Base-by-base conservation (phyloP, 768 basidiomycete species). In the Calocybe indica region DNA sequence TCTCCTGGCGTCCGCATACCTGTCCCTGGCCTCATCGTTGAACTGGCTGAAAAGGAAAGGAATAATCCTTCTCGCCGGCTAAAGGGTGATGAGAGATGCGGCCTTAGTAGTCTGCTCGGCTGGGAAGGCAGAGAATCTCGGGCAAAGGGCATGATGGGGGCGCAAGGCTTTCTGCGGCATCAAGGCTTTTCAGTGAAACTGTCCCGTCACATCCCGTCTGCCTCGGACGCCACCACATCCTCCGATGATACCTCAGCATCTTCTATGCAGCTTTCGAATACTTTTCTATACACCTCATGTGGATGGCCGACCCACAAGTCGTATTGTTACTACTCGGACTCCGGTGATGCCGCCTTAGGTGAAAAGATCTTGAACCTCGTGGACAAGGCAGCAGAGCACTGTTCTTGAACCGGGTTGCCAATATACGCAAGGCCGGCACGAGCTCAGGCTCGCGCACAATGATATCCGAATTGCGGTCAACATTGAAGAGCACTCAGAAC, bases 31-130 rank as follows among this genome's bases (percentile, higher is more conserved):
- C 61, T 84, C 2, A 57, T 87, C 6, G 57, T 69, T 0, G 64
- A 69, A 7, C 70, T 87, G 12, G 75, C 77, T 0, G 70, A 70
- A 47, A 72, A 72, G 44, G 83, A 83, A 59, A 66, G 62, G 49
- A 51, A 53, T 14, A 64, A 68, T 31, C 67, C 68, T 5, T 52
- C 55, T 33, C 57, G 72, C 0, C 59, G 68, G 35, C 59, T 85
- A 13, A 71, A 66, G 22, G 83, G 78, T 7, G 80, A 83, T 52
- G 84, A 86, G 60, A 70, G 68, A 43, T 68, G 69, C 0, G 82
- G 73, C 15, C 58, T 86, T 28, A 54, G 54, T 15, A 78, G 75
- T 50, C 53, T 85, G 3, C 65, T 83, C 0, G 84, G 85, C 1
- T 88, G 84, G 83, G 75, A 79, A 36, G 69, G 71, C 35, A 62